Conservation (phyloP, 768 basidiomycete species). For the Sporobolomyces pararoseus region DNA sequence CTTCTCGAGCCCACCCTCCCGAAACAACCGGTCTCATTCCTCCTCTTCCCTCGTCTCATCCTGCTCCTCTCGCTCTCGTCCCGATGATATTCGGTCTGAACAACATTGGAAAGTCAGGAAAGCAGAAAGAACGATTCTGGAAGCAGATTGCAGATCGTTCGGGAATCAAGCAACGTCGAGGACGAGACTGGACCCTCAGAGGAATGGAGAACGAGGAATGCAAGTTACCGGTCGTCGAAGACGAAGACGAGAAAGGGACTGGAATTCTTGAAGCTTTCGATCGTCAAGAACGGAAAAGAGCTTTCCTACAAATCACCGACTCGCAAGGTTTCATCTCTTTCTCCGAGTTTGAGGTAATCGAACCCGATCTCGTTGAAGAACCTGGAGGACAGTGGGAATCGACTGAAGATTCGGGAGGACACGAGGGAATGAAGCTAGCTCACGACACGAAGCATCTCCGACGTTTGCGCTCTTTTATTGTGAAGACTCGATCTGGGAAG, state of each 20-base stretch:
- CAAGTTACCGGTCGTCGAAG: neutral
- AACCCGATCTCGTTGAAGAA: slow-evolving; percentile 36
- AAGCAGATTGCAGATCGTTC: neutral
- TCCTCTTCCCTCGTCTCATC: slow-evolving; percentile 45
- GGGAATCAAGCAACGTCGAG: slow-evolving; percentile 44
- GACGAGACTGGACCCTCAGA: slow-evolving; percentile 62
- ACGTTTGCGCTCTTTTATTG: slow-evolving; percentile 70
- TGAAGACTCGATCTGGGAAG: slow-evolving; percentile 65
- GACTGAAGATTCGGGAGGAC: slow-evolving; percentile 33
- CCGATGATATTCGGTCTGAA: slow-evolving; percentile 29
- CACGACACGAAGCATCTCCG: slow-evolving; percentile 50
- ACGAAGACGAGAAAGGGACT: slow-evolving; percentile 2
- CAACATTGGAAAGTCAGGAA: slow-evolving; percentile 17
- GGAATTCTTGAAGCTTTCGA: slow-evolving; percentile 44
- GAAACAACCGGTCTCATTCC: slow-evolving; percentile 50
- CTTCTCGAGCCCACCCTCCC: slow-evolving; percentile 63
- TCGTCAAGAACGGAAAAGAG: slow-evolving; percentile 45
- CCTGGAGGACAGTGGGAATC: slow-evolving; percentile 14
- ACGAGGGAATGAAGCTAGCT: slow-evolving; percentile 50
- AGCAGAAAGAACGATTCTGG: slow-evolving; percentile 22
- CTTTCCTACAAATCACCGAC: slow-evolving; percentile 47
- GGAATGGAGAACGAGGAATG: slow-evolving; percentile 14
- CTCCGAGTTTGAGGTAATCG: slow-evolving; percentile 62
- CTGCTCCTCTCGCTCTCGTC: slow-evolving; percentile 33
- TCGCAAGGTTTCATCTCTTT: slow-evolving; percentile 64